Evolutionary conservation across 176 grass and related monocot species (phyloP), one percentile per base, ranked within the genome.

Genomic region (Rhynchospora tenuis): DNA sequence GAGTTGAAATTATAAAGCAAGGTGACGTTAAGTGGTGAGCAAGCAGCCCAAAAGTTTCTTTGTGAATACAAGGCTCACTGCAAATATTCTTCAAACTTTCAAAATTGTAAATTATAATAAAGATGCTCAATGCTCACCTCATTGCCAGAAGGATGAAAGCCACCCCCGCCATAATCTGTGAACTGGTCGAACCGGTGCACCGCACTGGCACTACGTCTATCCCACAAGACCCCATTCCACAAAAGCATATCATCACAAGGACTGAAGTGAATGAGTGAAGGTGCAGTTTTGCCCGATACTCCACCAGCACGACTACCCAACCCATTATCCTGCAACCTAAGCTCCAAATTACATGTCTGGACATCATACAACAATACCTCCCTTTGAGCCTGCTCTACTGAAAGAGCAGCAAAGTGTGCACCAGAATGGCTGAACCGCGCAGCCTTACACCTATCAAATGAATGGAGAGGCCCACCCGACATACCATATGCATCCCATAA

Each of bases 181-280:
- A 98, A 98, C 76, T 98, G 96, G 60, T 98, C 96, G 76, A 98
- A 98, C 64, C 89, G 89, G 90, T 93, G 91, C 55, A 98, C 43
- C 59, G 91, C 78, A 74, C 82, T 84, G 9, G 86, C 64, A 51
- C 77, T 84, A 31, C 93, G 88, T 27, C 83, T 87, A 88, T 98
- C 96, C 96, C 96, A 98, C 72, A 98, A 92, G 33, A 90, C 81
- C 44, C 96, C 96, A 50, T 98, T 98, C 93, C 93, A 98, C 80
- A 98, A 81, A 63, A 98, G 76, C 93, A 95, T 91, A 5, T 76
- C 89, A 38, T 98, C 96, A 15, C 67, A 90, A 65, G 96, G 93
- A 82, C 89, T 98, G 59, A 98, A 98, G 91, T 98, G 96, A 87
- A 98, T 98, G 64, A 98, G 85, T 8, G 93, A 94, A 58, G 90